Base-by-base conservation (phyloP, 2,329 filamentous ascomycete species). In the Akanthomyces uredinophilus region DNA sequence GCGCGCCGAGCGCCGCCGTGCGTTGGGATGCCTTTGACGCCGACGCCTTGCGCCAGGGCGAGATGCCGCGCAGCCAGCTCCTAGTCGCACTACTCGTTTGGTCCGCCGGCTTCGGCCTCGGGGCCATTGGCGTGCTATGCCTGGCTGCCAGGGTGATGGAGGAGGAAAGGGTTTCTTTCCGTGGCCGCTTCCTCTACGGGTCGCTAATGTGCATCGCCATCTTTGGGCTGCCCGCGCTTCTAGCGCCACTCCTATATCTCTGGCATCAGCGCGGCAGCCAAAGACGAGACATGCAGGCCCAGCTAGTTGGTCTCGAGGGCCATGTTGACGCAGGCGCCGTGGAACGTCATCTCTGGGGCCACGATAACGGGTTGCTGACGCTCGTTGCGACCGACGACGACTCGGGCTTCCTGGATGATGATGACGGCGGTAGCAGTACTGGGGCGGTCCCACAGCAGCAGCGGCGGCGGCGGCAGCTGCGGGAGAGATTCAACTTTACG, bases 1-100 rank as follows among this genome's bases (percentile, higher is more conserved):
- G 65, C 7, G 66, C 65, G 1, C 62, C 64, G 29, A 66, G 77
- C 1, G 77, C 78, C 1, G 72, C 74, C 3, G 74, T 81, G 27
- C 72, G 73, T 3, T 81, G 79, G 79, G 73, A 79, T 29, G 46
- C 32, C 8, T 47, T 67, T 13, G 58, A 61, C 37, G 32, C 39
- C 37, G 39, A 47, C 37, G 20, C 52, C 6, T n/a, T 46, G 10
- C 55, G 55, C 37, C 55, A 59, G 22, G 32, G n/a, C 14, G 22
- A n/a, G n/a, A 32, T 60, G n/a, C 44, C 55, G 18, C 11, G 27
- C 11, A 20, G 41, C 46, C 29, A 5, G 6, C 32, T 22, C 32
- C 29, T 62, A 6, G 1, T 46, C 8, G 20, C 27, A 4, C 16
- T 14, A 4, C 11, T 59, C 14, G 2, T 53, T 8, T 59, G 47